Base-by-base conservation (phyloP, 495 filamentous ascomycete genomes). In the Penicillium roqueforti region DNA sequence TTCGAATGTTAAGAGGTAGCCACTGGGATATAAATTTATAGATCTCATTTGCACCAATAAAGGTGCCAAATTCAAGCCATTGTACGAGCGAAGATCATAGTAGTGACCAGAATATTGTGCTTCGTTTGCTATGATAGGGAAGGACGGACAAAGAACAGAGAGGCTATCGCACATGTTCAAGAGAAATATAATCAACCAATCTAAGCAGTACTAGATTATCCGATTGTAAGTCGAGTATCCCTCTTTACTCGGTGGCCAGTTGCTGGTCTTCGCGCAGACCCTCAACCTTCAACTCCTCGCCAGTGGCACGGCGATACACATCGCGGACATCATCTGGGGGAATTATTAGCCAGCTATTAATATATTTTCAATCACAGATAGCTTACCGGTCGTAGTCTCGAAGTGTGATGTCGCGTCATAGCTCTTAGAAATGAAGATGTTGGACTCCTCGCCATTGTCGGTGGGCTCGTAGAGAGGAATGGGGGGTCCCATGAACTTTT, bases 321-420 rank as follows among this genome's bases (percentile, higher is more conserved):
- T 97, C 89, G 72, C 84, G 86, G 58, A 99, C 91, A 71, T 99
- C 91, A 69, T 96, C 95, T 78, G 23, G 1, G 8, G 39, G 16
- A 10, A 19, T 13, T 6, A 36, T 60, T 34, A 65, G 55, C 16
- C n/a, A 54, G 44, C 7, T 2, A 29, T 6, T 6, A 16, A 20
- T 47, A 29, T 0, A 32, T 6, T 22, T 39, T 2, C 11, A 3
- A 39, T 23, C 7, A 25, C 8, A 29, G 23, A 40, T 3, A 40
- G 51, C 70, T 64, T 77, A 84, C 84, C 77, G 44, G 87, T 90
- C 22, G 85, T 88, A 11, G 90, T 95, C 81, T 99, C 93, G 63
- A 99, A 99, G 78, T 99, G 93, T 61, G 88, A 93, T 55, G 89
- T 95, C 29, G 93, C 87, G 67, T 99, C 93, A 71, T 99, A 99